A percentile compares a stretch with the other conserved stretches of the same genome.
Conservation (phyloP, 1,139 yeast species). For the Hansenula lynferdii region DNA sequence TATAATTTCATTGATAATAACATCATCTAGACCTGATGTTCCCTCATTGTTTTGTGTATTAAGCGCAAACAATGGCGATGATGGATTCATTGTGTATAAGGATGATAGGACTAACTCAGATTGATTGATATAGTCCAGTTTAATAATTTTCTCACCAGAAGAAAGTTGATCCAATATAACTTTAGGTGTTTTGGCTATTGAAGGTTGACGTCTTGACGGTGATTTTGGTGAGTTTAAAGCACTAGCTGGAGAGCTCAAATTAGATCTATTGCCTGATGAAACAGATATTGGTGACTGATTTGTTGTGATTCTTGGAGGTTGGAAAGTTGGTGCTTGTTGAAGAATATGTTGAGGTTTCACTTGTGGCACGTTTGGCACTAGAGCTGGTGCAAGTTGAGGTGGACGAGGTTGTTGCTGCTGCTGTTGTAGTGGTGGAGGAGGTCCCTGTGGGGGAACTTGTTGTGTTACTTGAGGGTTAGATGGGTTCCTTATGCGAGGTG, state of each 20-base stretch:
- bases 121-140: conserved; percentile 34
- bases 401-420: not conserved
- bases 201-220: conserved; percentile 1
- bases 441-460: too few species aligned
- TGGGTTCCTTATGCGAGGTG: not conserved
- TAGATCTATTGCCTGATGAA: too few species aligned
- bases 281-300: not conserved
- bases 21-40: conserved; percentile 30
- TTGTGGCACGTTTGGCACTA: not conserved
- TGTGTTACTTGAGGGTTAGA: too few species aligned
- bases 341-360: not conserved
- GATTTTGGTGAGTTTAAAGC: not conserved
- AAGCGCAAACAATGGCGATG: conserved; percentile 14
- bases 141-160: conserved; percentile 29
- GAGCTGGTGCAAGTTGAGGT: not conserved
- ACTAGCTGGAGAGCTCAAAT: too few species aligned
- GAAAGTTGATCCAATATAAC: not conserved
- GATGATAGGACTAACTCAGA: conserved; percentile 27
- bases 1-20: conserved; percentile 35
- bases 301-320: not conserved
- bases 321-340: too few species aligned
- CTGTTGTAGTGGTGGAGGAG: too few species aligned
- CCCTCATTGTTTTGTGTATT: too few species aligned
- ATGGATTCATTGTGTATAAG: conserved; percentile 12
- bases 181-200: not conserved